phyloP scores from a whole-genome alignment of 177 flowering plant species.

The Vitis hybrid region DNA sequence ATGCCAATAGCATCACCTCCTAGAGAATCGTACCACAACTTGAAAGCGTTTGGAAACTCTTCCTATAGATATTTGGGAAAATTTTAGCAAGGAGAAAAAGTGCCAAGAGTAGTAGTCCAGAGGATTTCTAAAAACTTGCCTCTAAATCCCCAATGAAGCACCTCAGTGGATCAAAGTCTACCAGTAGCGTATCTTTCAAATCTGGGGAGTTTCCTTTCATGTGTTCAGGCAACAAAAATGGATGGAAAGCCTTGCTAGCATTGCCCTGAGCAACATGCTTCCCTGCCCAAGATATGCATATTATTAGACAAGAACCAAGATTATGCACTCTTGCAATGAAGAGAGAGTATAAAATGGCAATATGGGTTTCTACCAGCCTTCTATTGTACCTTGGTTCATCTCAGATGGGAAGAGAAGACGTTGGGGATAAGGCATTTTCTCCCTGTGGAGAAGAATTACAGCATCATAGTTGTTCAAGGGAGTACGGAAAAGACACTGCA shows the following conservation, averaged over 20 bases:
- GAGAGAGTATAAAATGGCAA: background rate
- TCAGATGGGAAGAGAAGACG: conserved; percentile 85
- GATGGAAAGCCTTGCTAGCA: conserved; percentile 64
- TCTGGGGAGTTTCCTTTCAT: conserved; percentile 40
- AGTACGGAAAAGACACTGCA: conserved; percentile 85
- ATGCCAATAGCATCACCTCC: conserved; percentile 95
- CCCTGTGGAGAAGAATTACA: conserved; percentile 80
- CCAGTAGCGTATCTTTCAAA: conserved; percentile 57
- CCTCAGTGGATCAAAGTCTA: conserved; percentile 79
- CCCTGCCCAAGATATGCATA: conserved; percentile 40
- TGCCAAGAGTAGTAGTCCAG: background rate
- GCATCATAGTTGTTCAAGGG: conserved; percentile 93
- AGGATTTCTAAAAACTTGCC: conserved; percentile 40
- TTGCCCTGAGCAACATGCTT: conserved; percentile 63
- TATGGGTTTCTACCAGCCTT: background rate
- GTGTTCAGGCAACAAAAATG: conserved; percentile 47
- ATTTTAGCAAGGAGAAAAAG: conserved; percentile 1
- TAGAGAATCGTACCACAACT: conserved; percentile 85
- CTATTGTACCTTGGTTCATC: conserved; percentile 50
- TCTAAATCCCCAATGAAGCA: conserved; percentile 66
- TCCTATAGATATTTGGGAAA: conserved; percentile 37
- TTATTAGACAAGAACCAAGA: background rate
- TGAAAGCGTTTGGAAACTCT: conserved; percentile 53
- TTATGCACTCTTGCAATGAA: background rate
- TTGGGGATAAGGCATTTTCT: conserved; percentile 74